Conservation (phyloP, 108 stramenopile genomes). For the Skeletonema potamos region DNA sequence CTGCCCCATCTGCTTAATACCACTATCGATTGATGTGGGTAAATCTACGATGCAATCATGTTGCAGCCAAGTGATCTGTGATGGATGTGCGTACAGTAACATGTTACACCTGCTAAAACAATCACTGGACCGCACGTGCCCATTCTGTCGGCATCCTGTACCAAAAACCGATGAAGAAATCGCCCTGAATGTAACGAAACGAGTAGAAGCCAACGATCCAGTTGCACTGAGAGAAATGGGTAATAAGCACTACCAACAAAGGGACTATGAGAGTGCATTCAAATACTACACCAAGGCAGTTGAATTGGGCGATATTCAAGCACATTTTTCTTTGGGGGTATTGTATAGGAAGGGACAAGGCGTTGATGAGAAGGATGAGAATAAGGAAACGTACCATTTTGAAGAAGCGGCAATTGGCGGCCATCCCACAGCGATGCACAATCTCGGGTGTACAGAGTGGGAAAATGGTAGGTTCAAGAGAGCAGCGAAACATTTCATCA, state of each 20-base stretch:
- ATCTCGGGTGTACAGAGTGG: neutral
- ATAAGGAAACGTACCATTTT: neutral
- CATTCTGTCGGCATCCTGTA: too few relatives aligned
- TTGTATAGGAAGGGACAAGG: neutral
- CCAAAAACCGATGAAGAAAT: neutral
- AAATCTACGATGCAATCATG: too few relatives aligned
- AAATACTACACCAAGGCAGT: neutral
- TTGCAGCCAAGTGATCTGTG: too few relatives aligned
- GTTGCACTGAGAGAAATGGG: neutral
- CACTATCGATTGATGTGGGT: too few relatives aligned
- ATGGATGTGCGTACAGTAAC: too few relatives aligned
- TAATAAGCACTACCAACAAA: neutral
- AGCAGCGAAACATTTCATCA: neutral
- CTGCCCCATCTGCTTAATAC: too few relatives aligned
- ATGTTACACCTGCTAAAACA: too few relatives aligned
- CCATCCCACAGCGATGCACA: neutral
- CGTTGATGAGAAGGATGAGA: neutral
- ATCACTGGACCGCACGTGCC: too few relatives aligned
- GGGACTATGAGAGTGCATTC: neutral
- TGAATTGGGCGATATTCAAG: neutral
- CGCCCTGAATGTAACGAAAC: neutral
- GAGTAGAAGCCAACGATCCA: constrained; percentile 4
- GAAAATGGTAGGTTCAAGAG: neutral
- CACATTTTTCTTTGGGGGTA: neutral
- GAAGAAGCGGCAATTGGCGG: constrained; percentile 1